phyloP scores from a whole-genome alignment of 202 grass and related monocot genomes.

The Brachypodium distachyon region DNA sequence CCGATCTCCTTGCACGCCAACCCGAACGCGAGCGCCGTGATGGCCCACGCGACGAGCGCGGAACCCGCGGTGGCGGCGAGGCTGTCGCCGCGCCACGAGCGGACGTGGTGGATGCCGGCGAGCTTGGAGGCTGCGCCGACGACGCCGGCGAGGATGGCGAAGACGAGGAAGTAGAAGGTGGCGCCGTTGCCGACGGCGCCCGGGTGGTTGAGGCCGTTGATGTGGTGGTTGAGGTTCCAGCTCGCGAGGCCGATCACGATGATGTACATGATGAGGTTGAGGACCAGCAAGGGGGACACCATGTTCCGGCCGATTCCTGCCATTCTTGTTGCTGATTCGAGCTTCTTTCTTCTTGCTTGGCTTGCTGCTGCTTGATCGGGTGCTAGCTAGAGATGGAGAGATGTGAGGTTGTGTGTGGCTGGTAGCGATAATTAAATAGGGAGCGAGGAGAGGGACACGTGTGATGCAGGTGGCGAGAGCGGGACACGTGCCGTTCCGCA shows the following conservation, averaged over 20 bases:
- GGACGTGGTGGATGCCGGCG: constrained; percentile 60
- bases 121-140: constrained; percentile 56
- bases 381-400: too few relatives aligned
- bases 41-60: constrained; percentile 47
- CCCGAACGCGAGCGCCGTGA: constrained; percentile 64
- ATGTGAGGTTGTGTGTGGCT: too few relatives aligned
- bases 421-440: too few relatives aligned
- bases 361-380: too few relatives aligned
- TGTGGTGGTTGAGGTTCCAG: constrained; percentile 55
- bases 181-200: constrained; percentile 45
- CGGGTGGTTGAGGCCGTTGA: constrained; percentile 54
- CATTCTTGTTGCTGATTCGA: too few relatives aligned
- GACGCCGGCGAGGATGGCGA: constrained; percentile 57
- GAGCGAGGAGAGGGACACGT: too few relatives aligned
- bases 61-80: constrained; percentile 22
- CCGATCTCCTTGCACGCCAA: constrained; percentile 74
- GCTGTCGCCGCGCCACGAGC: constrained; percentile 48
- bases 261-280: constrained; percentile 74
- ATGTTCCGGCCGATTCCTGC: constrained; percentile 38
- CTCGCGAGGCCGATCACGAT: constrained; percentile 67
- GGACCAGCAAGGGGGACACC: constrained; percentile 57
- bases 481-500: too few relatives aligned
- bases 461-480: too few relatives aligned
- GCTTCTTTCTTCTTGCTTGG: neutral
- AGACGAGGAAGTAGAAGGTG: constrained; percentile 74